phyloP scores from a whole-genome alignment of 306 rosid species.

The Fragaria ananassa region DNA sequence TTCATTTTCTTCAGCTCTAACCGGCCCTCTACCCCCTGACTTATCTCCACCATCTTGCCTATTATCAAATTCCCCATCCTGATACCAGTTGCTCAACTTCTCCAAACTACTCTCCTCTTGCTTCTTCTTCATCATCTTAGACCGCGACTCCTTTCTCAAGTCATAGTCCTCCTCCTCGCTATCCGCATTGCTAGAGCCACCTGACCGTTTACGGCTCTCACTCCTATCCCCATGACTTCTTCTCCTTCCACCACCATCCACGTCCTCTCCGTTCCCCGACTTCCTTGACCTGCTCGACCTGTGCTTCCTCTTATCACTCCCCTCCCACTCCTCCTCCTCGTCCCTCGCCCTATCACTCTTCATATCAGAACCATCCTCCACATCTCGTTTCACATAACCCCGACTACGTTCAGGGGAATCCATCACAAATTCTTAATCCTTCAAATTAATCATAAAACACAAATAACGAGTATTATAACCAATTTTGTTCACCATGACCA shows the following conservation, averaged over 20 bases:
- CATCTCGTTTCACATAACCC: constrained; percentile 39
- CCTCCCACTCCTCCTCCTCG: constrained; percentile 72
- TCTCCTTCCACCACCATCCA: constrained; percentile 65
- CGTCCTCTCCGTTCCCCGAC: constrained; percentile 59
- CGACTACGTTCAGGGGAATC: constrained; percentile 54
- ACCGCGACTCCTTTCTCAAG: constrained; percentile 51
- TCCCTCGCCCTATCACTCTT: constrained; percentile 64
- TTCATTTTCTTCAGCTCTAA: constrained; percentile 50
- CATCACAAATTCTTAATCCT: constrained; percentile 28
- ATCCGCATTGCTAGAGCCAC: constrained; percentile 57
- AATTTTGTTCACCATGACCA: not conserved
- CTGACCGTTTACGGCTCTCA: constrained; percentile 52
- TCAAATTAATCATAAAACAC: not conserved
- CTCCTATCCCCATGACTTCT: constrained; percentile 50
- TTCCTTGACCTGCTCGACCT: constrained; percentile 71
- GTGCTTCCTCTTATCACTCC: constrained; percentile 70
- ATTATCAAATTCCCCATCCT: constrained; percentile 79
- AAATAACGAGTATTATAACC: not conserved
- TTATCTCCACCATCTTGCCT: constrained; percentile 62
- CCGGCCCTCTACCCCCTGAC: constrained; percentile 37
- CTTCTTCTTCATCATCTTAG: constrained; percentile 68
- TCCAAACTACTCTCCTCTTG: constrained; percentile 93
- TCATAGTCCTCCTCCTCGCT: constrained; percentile 75
- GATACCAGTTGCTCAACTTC: constrained; percentile 86
- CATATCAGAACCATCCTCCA: constrained; percentile 47